Conservation (phyloP, 1,284 basidiomycete species). For the Blastosporella zonata region DNA sequence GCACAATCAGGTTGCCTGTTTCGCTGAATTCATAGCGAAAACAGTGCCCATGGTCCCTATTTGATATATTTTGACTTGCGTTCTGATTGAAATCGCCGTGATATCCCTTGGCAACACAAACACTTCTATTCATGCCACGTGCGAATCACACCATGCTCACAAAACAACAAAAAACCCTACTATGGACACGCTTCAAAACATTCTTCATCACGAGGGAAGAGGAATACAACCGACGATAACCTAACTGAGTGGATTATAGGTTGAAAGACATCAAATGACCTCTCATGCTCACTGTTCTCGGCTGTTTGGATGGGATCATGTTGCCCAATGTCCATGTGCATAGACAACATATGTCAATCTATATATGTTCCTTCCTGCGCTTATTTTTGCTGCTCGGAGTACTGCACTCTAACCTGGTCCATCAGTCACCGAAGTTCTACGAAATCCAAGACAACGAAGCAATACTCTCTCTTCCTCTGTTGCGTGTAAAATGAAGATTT, state of each 20-base stretch:
- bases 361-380: neutral
- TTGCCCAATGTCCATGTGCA: conserved; percentile 10
- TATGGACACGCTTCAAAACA: neutral
- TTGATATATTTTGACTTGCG: neutral
- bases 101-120: neutral
- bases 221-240: neutral
- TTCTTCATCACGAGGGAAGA: neutral
- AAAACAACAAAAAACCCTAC: neutral
- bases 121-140: neutral
- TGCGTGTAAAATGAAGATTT: conserved; percentile 8
- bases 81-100: neutral
- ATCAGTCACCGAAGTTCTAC: too few species aligned
- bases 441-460: neutral
- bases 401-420: neutral
- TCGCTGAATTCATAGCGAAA: neutral
- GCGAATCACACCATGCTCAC: neutral
- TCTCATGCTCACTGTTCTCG: conserved; percentile 1
- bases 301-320: neutral
- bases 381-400: neutral
- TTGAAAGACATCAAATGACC: conserved; percentile 13
- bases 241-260: neutral
- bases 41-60: neutral
- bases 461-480: neutral
- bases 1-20: neutral
- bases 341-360: conserved; percentile 10